Conservation (phyloP, 306 rosid species). For the Abrus precatorius region DNA sequence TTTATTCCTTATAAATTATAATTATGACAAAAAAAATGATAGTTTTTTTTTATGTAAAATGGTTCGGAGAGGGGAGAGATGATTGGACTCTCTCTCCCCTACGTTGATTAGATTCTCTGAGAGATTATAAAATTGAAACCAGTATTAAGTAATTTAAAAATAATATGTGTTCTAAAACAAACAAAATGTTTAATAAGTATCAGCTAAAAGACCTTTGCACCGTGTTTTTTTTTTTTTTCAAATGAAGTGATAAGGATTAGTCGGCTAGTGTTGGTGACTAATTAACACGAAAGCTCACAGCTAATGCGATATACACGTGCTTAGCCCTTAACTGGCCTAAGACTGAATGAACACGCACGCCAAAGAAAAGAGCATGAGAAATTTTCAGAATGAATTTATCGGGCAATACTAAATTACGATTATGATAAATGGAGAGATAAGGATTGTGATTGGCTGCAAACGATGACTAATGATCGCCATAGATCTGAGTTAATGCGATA, state of each 20-base stretch:
- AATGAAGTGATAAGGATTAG: background rate
- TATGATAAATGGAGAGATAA: slow-evolving; percentile 21
- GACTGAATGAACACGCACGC: background rate
- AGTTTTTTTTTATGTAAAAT: too few relatives aligned
- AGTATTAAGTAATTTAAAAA: too few relatives aligned
- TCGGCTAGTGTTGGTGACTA: slow-evolving; percentile 30
- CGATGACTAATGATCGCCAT: slow-evolving; percentile 7
- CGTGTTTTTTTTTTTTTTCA: too few relatives aligned
- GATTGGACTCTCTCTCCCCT: too few relatives aligned
- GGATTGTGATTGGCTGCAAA: slow-evolving; percentile 29
- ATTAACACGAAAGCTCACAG: slow-evolving; percentile 27
- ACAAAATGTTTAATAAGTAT: too few relatives aligned
- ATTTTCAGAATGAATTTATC: background rate
- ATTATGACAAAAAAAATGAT: too few relatives aligned
- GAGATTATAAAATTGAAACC: too few relatives aligned
- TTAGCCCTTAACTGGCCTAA: slow-evolving; percentile 16
- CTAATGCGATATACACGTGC: slow-evolving; percentile 21
- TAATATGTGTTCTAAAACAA: too few relatives aligned
- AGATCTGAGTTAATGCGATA: slow-evolving; percentile 13
- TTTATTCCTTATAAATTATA: too few relatives aligned
- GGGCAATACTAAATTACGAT: background rate
- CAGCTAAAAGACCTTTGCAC: too few relatives aligned
- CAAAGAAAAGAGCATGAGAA: background rate
- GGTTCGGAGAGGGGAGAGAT: too few relatives aligned
- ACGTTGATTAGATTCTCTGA: too few relatives aligned